Conservation (phyloP, 1,284 basidiomycete species). For the Naganishia sp. region DNA sequence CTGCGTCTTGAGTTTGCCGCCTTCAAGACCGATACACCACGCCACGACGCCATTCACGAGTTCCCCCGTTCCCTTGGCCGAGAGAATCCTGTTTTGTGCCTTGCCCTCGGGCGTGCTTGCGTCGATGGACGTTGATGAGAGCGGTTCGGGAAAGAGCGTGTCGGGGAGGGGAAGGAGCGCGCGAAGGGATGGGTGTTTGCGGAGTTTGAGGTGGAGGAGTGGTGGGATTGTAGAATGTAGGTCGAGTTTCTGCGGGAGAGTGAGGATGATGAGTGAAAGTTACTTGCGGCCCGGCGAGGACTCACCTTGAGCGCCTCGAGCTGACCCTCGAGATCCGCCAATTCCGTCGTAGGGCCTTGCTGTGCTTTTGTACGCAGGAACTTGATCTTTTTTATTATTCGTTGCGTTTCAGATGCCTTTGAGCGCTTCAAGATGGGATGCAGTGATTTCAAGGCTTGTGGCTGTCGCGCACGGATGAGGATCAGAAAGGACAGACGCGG, state of each 20-base stretch:
- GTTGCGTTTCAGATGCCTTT: conserved; percentile 78
- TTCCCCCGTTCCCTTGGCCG: conserved; percentile 71
- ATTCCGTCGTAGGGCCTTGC: conserved; percentile 45
- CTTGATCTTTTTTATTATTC: conserved; percentile 79
- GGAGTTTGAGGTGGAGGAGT: conserved; percentile 69
- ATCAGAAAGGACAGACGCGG: neutral
- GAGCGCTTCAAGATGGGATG: conserved; percentile 66
- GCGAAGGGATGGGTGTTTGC: conserved; percentile 65
- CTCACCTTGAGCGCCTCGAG: conserved; percentile 68
- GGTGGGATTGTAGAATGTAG: conserved; percentile 64
- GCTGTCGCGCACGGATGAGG: conserved; percentile 37
- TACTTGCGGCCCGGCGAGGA: conserved; percentile 12
- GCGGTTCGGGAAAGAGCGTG: conserved; percentile 51
- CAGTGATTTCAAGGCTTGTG: conserved; percentile 50
- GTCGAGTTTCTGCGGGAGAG: conserved; percentile 60
- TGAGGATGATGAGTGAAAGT: neutral
- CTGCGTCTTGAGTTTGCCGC: conserved; percentile 42
- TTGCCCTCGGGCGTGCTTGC: conserved; percentile 61
- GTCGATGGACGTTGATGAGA: conserved; percentile 41
- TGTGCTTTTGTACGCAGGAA: conserved; percentile 60
- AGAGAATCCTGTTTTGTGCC: conserved; percentile 71
- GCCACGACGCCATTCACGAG: conserved; percentile 62
- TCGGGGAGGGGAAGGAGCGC: conserved; percentile 37
- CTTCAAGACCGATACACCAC: conserved; percentile 49
- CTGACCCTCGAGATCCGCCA: conserved; percentile 65